Base-by-base conservation (phyloP, 768 basidiomycete species). In the Termitomyces sp. region DNA sequence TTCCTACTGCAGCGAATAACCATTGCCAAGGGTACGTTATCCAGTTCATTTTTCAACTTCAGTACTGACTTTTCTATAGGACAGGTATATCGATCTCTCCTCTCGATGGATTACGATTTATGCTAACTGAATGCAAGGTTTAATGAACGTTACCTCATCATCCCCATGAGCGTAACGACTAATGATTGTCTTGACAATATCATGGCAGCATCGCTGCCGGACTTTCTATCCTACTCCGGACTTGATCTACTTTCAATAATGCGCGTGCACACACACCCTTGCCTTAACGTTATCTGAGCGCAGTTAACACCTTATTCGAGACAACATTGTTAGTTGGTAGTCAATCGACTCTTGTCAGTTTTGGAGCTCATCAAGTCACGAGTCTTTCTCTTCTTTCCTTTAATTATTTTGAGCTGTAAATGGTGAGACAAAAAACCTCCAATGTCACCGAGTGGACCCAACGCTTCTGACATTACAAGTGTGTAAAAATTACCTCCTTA, bases 1-100 rank as follows among this genome's bases (percentile, higher is more conserved):
- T 95, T 70, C 95, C 95, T 1, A 89, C 87, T 7, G 71, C 77
- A 36, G 73, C 81, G 0, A 93, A 91, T 61, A 83, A 88, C 66
- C 73, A 87, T 59, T 93, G 90, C 66, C 69, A 81, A 74, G 82
- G 82, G 79, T 81, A 65, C 18, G 78, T 75, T 36, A 30, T 61
- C 20, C 13, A 12, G 10, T 54, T 48, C n/a, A 12, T 48, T 16
- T 4, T 50, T 23, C 26, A 14, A 43, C 12, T 30, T 46, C 30
- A 36, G 10, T 43, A 30, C 46, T 56, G 20, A 56, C 16, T 12
- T n/a, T 55, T 43, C 28, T 57, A 59, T 18, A 66, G 67, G 32
- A 66, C 65, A 56, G 65, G 64, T 67, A 63, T 50, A 38, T 52
- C 14, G 18, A 14, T 46, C 35, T 33, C 14, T n/a, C 5, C 23